Conservation (phyloP, 2,329 filamentous ascomycete species). For the Fusarium veterinarium region DNA sequence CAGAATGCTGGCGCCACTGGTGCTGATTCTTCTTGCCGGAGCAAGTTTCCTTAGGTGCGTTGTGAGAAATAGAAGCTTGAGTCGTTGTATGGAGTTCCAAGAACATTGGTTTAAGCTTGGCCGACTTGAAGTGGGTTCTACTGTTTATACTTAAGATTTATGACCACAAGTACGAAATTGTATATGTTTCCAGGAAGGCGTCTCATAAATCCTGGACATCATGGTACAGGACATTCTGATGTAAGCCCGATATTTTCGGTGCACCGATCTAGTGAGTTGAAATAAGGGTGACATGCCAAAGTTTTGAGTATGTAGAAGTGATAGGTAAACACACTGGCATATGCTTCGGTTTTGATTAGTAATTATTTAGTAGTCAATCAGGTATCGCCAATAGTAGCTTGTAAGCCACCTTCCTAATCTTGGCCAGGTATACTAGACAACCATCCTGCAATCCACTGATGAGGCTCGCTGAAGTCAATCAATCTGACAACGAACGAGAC, state of each 20-base stretch:
- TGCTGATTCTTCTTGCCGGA: not conserved
- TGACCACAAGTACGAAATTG: rapidly evolving
- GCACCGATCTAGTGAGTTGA: too few relatives aligned
- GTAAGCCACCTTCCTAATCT: not conserved
- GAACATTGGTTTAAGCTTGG: not conserved
- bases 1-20: not conserved
- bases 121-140: not conserved
- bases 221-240: not conserved
- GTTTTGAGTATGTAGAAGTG: not conserved
- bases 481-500: not conserved
- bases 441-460: not conserved
- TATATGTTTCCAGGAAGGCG: not conserved
- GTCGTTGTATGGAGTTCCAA: not conserved
- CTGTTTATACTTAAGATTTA: not conserved
- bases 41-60: not conserved
- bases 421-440: not conserved
- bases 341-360: not conserved
- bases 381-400: not conserved
- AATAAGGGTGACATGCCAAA: rapidly evolving
- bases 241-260: not conserved
- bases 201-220: rapidly evolving
- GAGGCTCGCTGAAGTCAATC: too few relatives aligned
- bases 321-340: not conserved
- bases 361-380: too few relatives aligned
- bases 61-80: not conserved